Evolutionary conservation across 805 yeast genomes (phyloP).

Genomic region (Metschnikowia arizonensis): DNA sequence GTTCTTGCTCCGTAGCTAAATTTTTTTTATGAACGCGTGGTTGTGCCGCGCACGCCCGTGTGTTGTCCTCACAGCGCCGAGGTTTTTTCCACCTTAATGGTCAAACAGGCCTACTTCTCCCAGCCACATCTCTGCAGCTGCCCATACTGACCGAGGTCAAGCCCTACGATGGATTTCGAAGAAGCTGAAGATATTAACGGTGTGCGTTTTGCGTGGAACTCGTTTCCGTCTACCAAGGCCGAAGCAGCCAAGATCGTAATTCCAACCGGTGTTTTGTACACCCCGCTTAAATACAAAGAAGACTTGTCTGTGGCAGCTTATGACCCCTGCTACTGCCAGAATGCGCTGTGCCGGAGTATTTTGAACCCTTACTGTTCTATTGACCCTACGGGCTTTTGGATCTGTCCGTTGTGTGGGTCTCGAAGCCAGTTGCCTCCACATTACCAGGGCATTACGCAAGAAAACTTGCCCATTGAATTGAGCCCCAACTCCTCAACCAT

Average conservation of each 20-base stretch:
- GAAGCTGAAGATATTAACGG: constrained; percentile 45
- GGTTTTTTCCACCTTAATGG: constrained; percentile 9
- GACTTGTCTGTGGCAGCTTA: constrained; percentile 75
- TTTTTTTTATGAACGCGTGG: background rate
- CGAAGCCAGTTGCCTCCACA: constrained; percentile 81
- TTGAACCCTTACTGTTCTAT: constrained; percentile 83
- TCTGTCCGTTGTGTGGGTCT: constrained; percentile 75
- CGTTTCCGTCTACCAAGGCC: constrained; percentile 81
- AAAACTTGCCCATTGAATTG: constrained; percentile 78
- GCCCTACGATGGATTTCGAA: constrained; percentile 35
- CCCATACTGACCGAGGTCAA: background rate
- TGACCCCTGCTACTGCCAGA: constrained; percentile 80
- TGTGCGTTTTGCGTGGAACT: constrained; percentile 50
- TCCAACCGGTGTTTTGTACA: constrained; percentile 90
- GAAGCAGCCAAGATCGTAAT: constrained; percentile 91
- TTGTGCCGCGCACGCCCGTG: constrained; percentile 19
- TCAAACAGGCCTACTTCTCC: background rate
- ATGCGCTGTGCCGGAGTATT: constrained; percentile 74
- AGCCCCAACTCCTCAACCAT: constrained; percentile 66
- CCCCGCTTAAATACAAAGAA: constrained; percentile 82
- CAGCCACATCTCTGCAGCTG: background rate
- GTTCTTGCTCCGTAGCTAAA: background rate
- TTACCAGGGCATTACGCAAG: constrained; percentile 71
- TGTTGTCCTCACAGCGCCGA: constrained; percentile 20
- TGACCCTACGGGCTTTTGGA: constrained; percentile 79